A percentile compares a stretch with the other conserved stretches of the same genome.
Conservation (phyloP, 2,329 filamentous ascomycete species). For the Alternaria consortialis region DNA sequence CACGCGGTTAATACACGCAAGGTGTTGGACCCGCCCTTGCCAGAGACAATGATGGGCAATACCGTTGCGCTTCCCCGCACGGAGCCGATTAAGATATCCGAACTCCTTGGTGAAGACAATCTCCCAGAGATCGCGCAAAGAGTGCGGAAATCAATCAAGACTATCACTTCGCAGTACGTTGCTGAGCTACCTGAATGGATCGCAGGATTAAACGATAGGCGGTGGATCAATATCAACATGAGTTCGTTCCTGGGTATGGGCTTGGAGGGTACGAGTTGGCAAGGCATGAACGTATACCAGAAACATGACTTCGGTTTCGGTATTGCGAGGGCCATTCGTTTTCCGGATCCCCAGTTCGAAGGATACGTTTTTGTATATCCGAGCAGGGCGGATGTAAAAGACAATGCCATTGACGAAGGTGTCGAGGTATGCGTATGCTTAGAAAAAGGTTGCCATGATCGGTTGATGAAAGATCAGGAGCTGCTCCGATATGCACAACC, state of each 20-base stretch:
- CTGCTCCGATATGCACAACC: constrained; percentile 8
- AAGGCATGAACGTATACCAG: constrained; percentile 32
- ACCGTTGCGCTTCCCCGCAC: constrained; percentile 27
- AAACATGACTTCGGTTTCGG: constrained; percentile 46
- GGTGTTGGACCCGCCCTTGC: constrained; percentile 30
- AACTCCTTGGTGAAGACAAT: constrained; percentile 16
- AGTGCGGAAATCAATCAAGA: constrained; percentile 33
- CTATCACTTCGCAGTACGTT: constrained; percentile 29
- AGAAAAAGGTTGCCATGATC: constrained; percentile 16
- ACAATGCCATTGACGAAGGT: constrained; percentile 23
- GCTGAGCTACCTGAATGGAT: constrained; percentile 32
- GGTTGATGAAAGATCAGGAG: constrained; percentile 26
- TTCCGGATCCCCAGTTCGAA: constrained; percentile 27
- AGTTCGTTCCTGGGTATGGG: constrained; percentile 38
- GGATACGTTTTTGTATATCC: constrained; percentile 30
- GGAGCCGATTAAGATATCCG: constrained; percentile 17
- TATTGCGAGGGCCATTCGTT: constrained; percentile 22
- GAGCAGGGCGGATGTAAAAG: constrained; percentile 16
- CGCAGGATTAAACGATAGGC: constrained; percentile 29
- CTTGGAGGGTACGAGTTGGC: constrained; percentile 38
- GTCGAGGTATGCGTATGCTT: constrained; percentile 29
- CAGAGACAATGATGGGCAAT: constrained; percentile 32
- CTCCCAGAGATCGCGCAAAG: constrained; percentile 28
- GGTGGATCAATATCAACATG: constrained; percentile 31
- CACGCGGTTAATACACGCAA: constrained; percentile 37